phyloP scores from a whole-genome alignment of 306 rosid genomes.

The Casuarina cunninghamiana region DNA sequence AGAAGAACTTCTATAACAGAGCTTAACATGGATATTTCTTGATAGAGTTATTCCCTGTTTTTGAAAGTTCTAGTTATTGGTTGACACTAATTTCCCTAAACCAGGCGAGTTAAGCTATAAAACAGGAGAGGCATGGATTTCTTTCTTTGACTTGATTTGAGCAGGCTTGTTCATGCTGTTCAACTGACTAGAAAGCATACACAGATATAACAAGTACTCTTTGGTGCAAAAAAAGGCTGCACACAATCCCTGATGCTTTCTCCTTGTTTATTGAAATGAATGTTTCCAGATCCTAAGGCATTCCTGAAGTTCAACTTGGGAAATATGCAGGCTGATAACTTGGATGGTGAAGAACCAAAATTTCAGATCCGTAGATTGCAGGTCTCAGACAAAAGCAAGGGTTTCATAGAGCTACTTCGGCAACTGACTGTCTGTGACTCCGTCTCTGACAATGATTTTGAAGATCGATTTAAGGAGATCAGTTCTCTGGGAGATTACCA shows the following conservation, averaged over 20 bases:
- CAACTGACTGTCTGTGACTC: slow-evolving; percentile 76
- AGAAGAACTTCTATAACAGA: not conserved
- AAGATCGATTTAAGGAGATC: slow-evolving; percentile 60
- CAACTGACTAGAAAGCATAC: not conserved
- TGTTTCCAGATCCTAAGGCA: not conserved
- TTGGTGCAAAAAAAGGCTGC: not conserved
- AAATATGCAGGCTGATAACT: slow-evolving; percentile 34
- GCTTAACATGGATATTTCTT: not conserved
- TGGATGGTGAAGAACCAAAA: slow-evolving; percentile 28
- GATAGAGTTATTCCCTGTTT: not conserved
- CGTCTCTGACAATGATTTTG: slow-evolving; percentile 62
- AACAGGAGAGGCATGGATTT: not conserved
- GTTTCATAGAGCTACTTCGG: slow-evolving; percentile 63
- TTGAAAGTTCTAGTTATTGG: too few species aligned
- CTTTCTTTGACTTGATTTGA: not conserved
- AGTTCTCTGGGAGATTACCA: slow-evolving; percentile 61
- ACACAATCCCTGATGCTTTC: not conserved
- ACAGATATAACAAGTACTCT: not conserved
- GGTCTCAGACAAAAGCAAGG: slow-evolving; percentile 70
- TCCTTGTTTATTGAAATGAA: not conserved
- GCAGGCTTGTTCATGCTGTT: not conserved
- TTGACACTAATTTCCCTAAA: not conserved
- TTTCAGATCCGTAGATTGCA: slow-evolving; percentile 49
- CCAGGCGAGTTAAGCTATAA: not conserved
- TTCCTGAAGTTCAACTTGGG: not conserved